Base-by-base conservation (phyloP, 352 stramenopile species). In the Pythium sukuiense region DNA sequence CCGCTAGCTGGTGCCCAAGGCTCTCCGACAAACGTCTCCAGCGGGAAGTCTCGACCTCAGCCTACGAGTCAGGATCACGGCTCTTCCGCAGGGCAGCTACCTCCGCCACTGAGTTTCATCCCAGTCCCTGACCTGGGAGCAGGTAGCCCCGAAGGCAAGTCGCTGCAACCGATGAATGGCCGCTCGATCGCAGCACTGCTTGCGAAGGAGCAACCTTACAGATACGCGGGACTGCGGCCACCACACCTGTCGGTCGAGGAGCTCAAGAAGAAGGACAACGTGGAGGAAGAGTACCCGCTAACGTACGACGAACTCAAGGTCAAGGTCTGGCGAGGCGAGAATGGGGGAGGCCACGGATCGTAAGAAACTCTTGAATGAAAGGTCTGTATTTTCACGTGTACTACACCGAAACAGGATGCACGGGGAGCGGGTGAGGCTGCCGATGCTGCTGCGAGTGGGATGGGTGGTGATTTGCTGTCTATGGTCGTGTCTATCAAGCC, bases 221-320 rank as follows among this genome's bases (percentile, higher is more conserved):
- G 85, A 12, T 95, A 95, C 61, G 67, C 55, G 29, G 78, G 75
- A 18, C 64, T 95, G 46, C 73, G 77, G 8, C 81, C 83, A 0
- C 85, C 84, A 37, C 83, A 92, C 27, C 68, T 95, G 63, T 92
- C 85, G 0, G 70, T 92, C 29, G 79, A 91, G 18, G 87, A 93
- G 62, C 76, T 93, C 57, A 85, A 86, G 46, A 90, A 89, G 66
- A 92, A 92, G 63, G 87, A 93, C 73, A 90, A 87, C 56, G 75
- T 91, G 24, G 85, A 95, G 65, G 85, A 95, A 62, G 85, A 92
- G 59, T 95, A 95, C 53, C 85, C 87, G n/a, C 79, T 93, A 12
- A 93, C 81, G 12, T 93, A 95, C 73, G 76, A 91, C 61, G 85
- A 93, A 56, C 82, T 95, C 63, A 95, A 95, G 73, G 76, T 80